These are phyloP conservation scores for Yamadazyma songkhlaensis DNA, from an alignment of 1,139 yeast species.

Conservation along the genomic window DNA sequence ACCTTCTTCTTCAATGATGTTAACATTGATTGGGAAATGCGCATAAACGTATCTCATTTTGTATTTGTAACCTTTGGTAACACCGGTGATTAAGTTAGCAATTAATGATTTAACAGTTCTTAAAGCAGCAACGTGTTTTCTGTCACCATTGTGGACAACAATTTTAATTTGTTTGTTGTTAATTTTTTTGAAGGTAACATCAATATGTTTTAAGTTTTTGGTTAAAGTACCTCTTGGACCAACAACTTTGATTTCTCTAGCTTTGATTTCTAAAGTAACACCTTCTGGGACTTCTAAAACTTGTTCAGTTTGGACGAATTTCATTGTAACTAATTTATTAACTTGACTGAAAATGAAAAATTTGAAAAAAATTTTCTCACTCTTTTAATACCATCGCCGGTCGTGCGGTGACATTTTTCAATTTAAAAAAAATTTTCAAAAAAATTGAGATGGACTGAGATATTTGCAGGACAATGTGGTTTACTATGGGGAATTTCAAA, in stretches of 20 bases:
- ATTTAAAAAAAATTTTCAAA: neutral
- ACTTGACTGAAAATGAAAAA: conserved; percentile 1
- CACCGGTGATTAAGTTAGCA: conserved; percentile 96
- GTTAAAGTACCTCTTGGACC: conserved; percentile 98
- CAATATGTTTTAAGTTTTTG: conserved; percentile 93
- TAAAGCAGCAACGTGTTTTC: conserved; percentile 99
- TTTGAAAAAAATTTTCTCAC: conserved; percentile 3
- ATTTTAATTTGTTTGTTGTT: conserved; percentile 74
- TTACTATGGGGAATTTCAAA: no score
- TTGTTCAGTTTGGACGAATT: conserved; percentile 95
- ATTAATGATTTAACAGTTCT: conserved; percentile 97
- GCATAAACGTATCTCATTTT: conserved; percentile 98
- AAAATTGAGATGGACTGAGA: neutral
- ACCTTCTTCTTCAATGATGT: conserved; percentile 75
- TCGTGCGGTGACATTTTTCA: neutral
- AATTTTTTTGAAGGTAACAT: conserved; percentile 86
- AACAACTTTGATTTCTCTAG: conserved; percentile 86
- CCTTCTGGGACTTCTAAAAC: conserved; percentile 90
- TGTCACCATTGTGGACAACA: conserved; percentile 97
- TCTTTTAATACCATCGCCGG: neutral
- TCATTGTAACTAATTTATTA: conserved; percentile 48
- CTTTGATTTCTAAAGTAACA: conserved; percentile 86
- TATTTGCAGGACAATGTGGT: neutral
- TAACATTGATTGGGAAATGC: conserved; percentile 99
- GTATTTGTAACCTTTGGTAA: conserved; percentile 98